phyloP scores from a whole-genome alignment of 352 stramenopile species.

The Globisporangium megalacanthum region DNA sequence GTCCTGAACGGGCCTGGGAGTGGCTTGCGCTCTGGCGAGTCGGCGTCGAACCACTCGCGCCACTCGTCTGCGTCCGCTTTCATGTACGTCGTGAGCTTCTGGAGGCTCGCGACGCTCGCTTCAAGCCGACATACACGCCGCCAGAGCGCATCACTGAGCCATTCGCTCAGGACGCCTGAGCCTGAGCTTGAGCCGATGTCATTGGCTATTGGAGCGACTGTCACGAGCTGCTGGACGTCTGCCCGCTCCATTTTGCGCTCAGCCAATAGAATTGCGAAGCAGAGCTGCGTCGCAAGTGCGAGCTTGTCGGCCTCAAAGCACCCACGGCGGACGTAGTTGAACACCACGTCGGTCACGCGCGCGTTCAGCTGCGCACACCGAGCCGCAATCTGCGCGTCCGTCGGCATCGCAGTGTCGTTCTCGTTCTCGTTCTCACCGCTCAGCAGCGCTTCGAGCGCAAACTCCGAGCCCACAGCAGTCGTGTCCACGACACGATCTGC shows the following conservation, averaged over 20 bases:
- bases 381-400: constrained; percentile 37
- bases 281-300: constrained; percentile 88
- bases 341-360: constrained; percentile 86
- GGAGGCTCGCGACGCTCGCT: constrained; percentile 74
- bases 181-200: constrained; percentile 19
- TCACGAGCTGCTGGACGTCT: constrained; percentile 81
- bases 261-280: constrained; percentile 87
- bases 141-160: constrained; percentile 87
- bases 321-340: constrained; percentile 93
- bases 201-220: constrained; percentile 15
- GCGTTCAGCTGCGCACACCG: constrained; percentile 52
- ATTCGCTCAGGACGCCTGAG: constrained; percentile 75
- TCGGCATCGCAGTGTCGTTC: constrained; percentile 28
- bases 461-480: constrained; percentile 21
- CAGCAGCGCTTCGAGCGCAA: constrained; percentile 58
- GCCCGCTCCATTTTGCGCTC: constrained; percentile 50
- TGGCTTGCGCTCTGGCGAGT: constrained; percentile 84
- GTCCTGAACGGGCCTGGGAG: constrained; percentile 87
- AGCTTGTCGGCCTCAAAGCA: constrained; percentile 94
- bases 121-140: constrained; percentile 89
- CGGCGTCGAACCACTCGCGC: constrained; percentile 91
- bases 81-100: constrained; percentile 93
- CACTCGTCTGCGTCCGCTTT: constrained; percentile 95
- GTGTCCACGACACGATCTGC: constrained; percentile 61
- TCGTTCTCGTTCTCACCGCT: constrained; percentile 39